A percentile compares a stretch with the other conserved stretches of the same genome.
phyloP scores from a whole-genome alignment of 768 basidiomycete genomes.

The Floccularia luteovirens region DNA sequence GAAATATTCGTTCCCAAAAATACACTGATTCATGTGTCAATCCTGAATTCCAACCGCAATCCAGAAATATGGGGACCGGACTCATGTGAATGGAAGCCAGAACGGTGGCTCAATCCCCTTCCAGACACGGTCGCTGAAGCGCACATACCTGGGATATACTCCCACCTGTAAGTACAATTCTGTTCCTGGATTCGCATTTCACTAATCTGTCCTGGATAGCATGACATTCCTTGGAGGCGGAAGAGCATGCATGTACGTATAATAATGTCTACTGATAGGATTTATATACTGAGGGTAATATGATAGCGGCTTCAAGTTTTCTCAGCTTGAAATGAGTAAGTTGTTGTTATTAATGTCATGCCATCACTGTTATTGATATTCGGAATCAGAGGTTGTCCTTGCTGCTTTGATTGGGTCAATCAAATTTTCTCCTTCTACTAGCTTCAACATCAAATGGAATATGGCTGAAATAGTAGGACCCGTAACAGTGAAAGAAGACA shows the following conservation, averaged over 20 bases:
- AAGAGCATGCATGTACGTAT: slow-evolving; percentile 24
- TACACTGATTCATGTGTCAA: slow-evolving; percentile 22
- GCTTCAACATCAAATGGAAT: background rate
- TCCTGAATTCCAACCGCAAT: slow-evolving; percentile 26
- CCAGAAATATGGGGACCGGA: slow-evolving; percentile 32
- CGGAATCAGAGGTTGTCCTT: background rate
- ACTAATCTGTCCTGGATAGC: slow-evolving; percentile 12
- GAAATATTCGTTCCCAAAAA: slow-evolving; percentile 20
- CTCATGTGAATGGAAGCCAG: slow-evolving; percentile 29
- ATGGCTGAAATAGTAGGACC: too few relatives aligned
- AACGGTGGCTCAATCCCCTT: slow-evolving; percentile 26
- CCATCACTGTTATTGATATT: background rate
- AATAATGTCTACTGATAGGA: background rate
- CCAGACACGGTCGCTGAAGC: slow-evolving; percentile 16
- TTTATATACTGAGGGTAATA: background rate
- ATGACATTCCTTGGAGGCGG: slow-evolving; percentile 26
- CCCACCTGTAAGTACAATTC: slow-evolving; percentile 11
- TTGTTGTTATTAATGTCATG: slow-evolving; percentile 4
- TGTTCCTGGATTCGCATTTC: background rate
- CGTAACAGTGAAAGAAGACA: too few relatives aligned
- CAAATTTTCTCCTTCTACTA: background rate
- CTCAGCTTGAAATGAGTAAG: slow-evolving; percentile 35
- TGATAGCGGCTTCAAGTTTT: slow-evolving; percentile 36
- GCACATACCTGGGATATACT: slow-evolving; percentile 15
- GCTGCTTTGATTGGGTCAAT: background rate